Percentiles rank a stretch among this genome's conserved stretches.
Evolutionary conservation across 2,329 filamentous ascomycete species (phyloP).

Genomic region (Fusarium buxicola): DNA sequence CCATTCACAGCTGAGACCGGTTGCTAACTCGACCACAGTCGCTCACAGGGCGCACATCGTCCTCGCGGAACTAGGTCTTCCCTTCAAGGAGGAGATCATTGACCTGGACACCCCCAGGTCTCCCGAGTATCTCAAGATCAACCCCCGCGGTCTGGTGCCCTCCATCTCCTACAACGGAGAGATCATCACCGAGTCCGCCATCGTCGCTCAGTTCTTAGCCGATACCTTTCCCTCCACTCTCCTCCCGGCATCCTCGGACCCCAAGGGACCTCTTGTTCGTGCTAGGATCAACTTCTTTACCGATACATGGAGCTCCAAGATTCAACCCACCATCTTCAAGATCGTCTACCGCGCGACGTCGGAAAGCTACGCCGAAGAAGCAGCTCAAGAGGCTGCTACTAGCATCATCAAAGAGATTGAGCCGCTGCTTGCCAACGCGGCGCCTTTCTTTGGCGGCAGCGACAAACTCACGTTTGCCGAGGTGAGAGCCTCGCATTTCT

Average conservation of each 20-base stretch:
- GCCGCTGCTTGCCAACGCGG: slow-evolving; percentile 68
- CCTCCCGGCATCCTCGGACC: slow-evolving; percentile 64
- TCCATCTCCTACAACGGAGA: slow-evolving; percentile 73
- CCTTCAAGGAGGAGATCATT: slow-evolving; percentile 78
- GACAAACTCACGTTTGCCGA: slow-evolving; percentile 78
- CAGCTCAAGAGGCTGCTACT: slow-evolving; percentile 63
- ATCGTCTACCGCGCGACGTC: slow-evolving; percentile 58
- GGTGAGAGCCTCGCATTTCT: slow-evolving; percentile 56
- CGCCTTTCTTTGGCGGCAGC: slow-evolving; percentile 73
- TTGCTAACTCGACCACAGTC: slow-evolving; percentile 50
- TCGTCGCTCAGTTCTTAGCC: slow-evolving; percentile 77
- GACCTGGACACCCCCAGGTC: slow-evolving; percentile 76
- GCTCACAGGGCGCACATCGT: slow-evolving; percentile 82
- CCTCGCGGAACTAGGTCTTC: slow-evolving; percentile 72
- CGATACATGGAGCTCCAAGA: slow-evolving; percentile 75
- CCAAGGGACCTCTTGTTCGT: slow-evolving; percentile 68
- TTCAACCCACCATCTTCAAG: slow-evolving; percentile 61
- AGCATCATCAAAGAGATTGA: slow-evolving; percentile 77
- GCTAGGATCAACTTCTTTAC: slow-evolving; percentile 79
- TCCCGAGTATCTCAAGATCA: slow-evolving; percentile 79
- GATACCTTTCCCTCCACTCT: slow-evolving; percentile 78
- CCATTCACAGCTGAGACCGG: neutral
- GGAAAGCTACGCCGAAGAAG: slow-evolving; percentile 62
- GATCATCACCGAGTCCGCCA: slow-evolving; percentile 78
- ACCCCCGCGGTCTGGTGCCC: slow-evolving; percentile 83